These are phyloP conservation scores for Grigorovia yakushimaensis DNA, from an alignment of 805 yeast species.

Conservation along the genomic window DNA sequence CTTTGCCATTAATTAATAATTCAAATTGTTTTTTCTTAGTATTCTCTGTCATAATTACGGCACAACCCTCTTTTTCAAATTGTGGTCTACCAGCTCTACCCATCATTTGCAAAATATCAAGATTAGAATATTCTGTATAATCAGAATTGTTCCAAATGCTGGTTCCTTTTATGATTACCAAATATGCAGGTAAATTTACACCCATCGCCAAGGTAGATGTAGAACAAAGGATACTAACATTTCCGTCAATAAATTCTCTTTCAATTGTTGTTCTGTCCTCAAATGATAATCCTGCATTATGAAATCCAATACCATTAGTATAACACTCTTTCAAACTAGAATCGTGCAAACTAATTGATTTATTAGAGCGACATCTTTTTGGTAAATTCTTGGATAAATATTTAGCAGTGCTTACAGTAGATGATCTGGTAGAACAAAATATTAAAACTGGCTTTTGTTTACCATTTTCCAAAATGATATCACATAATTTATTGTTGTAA, in stretches of 20 bases:
- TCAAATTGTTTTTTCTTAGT: conserved; percentile 32
- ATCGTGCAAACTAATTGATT: conserved; percentile 7
- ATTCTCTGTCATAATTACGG: conserved; percentile 39
- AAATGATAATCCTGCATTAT: conserved; percentile 47
- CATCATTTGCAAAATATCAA: conserved; percentile 53
- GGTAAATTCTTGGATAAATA: conserved; percentile 22
- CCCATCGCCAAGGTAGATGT: conserved; percentile 57
- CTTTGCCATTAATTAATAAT: conserved; percentile 33
- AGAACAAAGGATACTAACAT: conserved; percentile 38
- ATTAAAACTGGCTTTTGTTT: conserved; percentile 37
- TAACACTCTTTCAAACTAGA: conserved; percentile 8
- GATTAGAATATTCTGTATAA: conserved; percentile 42
- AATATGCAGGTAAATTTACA: conserved; percentile 50
- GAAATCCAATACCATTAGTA: conserved; percentile 38
- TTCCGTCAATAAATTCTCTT: conserved; percentile 34
- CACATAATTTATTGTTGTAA: conserved; percentile 34
- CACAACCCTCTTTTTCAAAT: conserved; percentile 39
- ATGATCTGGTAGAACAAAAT: conserved; percentile 46
- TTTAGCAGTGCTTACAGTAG: conserved; percentile 39
- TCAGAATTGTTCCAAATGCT: conserved; percentile 45
- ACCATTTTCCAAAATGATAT: conserved; percentile 32
- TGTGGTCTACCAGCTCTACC: conserved; percentile 60
- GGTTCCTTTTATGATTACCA: conserved; percentile 54
- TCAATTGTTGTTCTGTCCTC: conserved; percentile 41
- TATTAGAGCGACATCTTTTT: not conserved